Base-by-base conservation (phyloP, 352 stramenopile species). In the Phytopythium sindhum region DNA sequence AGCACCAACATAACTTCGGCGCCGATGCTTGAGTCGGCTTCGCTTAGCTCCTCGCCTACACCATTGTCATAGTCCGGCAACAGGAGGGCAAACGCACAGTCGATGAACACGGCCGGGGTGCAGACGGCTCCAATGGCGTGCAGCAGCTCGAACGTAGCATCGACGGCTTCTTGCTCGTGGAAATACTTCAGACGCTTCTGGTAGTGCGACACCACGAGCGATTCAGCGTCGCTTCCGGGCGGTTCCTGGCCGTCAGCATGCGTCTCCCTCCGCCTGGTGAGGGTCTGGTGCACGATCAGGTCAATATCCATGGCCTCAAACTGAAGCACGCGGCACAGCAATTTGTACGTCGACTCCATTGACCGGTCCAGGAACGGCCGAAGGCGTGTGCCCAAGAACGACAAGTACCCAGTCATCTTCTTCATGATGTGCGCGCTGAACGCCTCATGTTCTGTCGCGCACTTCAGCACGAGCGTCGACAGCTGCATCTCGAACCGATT, bases 171-270 rank as follows among this genome's bases (percentile, higher is more conserved):
- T 57, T 91, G 78, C 24, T 90, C 84, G 60, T 89, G 78, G 50
- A 96, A 93, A 51, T 80, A 75, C 4, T 70, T 71, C 39, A 94
- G 77, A 14, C 86, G 77, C 61, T 94, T 95, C 45, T 87, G 84
- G 67, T 90, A 96, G 60, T 95, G 85, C 29, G 86, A 79, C 14
- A 91, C 67, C 47, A 80, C 61, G 50, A 90, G 48, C 31, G 35
- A 35, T 45, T 60, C 50, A 21, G 61, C 59, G 31, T 57, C 26
- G 15, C 56, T 44, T 39, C 55, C 33, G 51, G 33, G 9, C 14
- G 50, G n/a, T 19, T 23, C 15, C n/a, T 33, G n/a, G 26, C 17
- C 24, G 11, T 45, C 41, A 45, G 17, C 15, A 45, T 1, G 41
- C 41, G 21, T 15, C 12, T 45, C 41, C 17, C 41, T 45, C 41